A percentile compares a stretch with the other conserved stretches of the same genome.
Evolutionary conservation across 2,329 filamentous ascomycete species (phyloP).

Genomic region (Rhinocladiella mackenziei): DNA sequence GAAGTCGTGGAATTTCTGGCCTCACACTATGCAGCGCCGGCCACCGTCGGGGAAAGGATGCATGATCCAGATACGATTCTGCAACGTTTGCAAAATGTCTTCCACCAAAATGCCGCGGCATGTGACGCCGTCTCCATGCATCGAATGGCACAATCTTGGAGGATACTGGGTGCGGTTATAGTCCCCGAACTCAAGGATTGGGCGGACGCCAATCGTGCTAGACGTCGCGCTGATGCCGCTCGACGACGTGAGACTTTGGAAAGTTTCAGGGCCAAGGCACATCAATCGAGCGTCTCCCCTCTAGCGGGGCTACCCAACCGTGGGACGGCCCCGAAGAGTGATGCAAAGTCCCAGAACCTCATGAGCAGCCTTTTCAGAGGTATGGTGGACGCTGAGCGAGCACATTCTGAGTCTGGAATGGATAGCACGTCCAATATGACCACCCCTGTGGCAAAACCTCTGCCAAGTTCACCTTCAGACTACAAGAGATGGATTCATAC

Average conservation of each 20-base stretch:
- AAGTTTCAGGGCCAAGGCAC: conserved; percentile 13
- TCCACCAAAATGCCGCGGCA: conserved; percentile 53
- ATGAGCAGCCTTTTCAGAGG: conserved; percentile 44
- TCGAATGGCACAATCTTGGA: conserved; percentile 57
- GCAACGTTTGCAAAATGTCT: conserved; percentile 39
- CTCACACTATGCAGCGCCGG: conserved; percentile 40
- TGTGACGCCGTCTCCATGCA: conserved; percentile 50
- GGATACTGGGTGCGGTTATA: conserved; percentile 51
- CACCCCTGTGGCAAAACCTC: conserved; percentile 52
- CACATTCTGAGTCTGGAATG: conserved; percentile 34
- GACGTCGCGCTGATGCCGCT: conserved; percentile 32
- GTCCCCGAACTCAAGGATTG: conserved; percentile 47
- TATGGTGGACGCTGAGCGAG: conserved; percentile 38
- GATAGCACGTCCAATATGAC: conserved; percentile 55
- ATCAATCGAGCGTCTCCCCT: conserved; percentile 13
- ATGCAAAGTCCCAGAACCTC: conserved; percentile 36
- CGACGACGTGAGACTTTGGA: conserved; percentile 17
- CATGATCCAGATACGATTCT: conserved; percentile 31
- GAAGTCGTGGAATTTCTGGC: conserved; percentile 43
- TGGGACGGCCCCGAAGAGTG: conserved; percentile 13
- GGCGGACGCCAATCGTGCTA: conserved; percentile 35
- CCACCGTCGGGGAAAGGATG: conserved; percentile 31
- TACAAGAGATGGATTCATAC: conserved; percentile 33
- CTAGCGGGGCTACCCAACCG: conserved; percentile 17
- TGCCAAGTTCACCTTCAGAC: conserved; percentile 40